Base-by-base conservation (phyloP, 768 basidiomycete species). In the Mycena maculata region DNA sequence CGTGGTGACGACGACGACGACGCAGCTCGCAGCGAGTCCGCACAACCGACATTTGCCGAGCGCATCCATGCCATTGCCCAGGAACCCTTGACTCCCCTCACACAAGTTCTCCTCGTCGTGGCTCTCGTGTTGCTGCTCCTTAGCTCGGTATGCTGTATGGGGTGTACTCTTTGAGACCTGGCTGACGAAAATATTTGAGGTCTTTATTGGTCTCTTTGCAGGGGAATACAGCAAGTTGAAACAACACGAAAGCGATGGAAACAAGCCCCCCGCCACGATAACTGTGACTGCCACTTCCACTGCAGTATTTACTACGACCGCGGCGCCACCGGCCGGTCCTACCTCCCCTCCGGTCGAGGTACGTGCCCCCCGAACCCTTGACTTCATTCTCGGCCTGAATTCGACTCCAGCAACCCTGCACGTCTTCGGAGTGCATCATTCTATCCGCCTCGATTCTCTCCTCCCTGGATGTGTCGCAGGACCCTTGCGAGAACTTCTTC, bases 401-500 rank as follows among this genome's bases (percentile, higher is more conserved):
- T 49, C 50, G 41, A 54, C 68, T 44, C 41, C 68, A 93, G 90
- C 83, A 87, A 67, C 75, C 85, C 5, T 99, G 98, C 80, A 76
- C 93, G 28, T 89, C 91, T 15, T 75, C 90, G 5, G 86, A 90
- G 68, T 99, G 98, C 75, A 90, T 99, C 54, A 80, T 88, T 36
- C 84, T 97, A 15, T 90, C 97, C 12, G 92, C 94, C 1, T 85
- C 89, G 0, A 92, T 99, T 64, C 80, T 99, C 16, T 87, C 90
- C 22, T 89, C 89, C 1, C 78, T 99, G 23, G 96, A 99, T 75
- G 86, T 85, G 12, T 82, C 88, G 11, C 85, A 92, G 70, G 95
- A 99, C 75, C 98, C 98, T 0, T 99, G 98, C 78, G 93, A 98
- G 71, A 92, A 95, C 78, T 98, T 98, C 77, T 98, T 96, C 75